A percentile compares a stretch with the other conserved stretches of the same genome.
These are phyloP conservation scores for Aspergillus pseudoglaucus DNA, from an alignment of 2,329 filamentous ascomycete genomes.

Conservation along the genomic window DNA sequence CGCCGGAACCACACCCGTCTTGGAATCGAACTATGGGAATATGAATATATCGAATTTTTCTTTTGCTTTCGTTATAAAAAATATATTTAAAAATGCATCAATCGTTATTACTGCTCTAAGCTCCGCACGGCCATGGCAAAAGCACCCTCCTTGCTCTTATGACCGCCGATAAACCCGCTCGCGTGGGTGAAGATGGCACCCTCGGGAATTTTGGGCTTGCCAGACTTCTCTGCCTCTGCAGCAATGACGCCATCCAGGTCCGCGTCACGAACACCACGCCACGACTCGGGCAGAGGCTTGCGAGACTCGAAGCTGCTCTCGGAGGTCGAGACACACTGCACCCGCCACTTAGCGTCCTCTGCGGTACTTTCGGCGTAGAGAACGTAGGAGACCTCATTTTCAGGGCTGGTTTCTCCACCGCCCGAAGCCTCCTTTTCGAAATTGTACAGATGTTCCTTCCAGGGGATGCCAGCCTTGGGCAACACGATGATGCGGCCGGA, in stretches of 20 bases:
- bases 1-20: too few species aligned
- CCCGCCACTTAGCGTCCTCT: conserved; percentile 78
- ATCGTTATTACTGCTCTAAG: conserved; percentile 20
- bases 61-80: background rate
- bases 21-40: background rate
- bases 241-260: conserved; percentile 61
- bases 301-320: conserved; percentile 86
- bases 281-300: conserved; percentile 82
- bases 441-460: conserved; percentile 93
- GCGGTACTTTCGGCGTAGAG: conserved; percentile 79
- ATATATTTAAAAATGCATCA: background rate
- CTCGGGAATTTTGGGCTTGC: conserved; percentile 32
- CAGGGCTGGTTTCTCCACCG: conserved; percentile 31
- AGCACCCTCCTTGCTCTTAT: conserved; percentile 83
- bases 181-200: conserved; percentile 89
- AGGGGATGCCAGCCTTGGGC: conserved; percentile 69
- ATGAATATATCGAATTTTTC: background rate
- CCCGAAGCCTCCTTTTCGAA: conserved; percentile 59
- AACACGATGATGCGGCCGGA: conserved; percentile 77
- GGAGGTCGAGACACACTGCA: conserved; percentile 81
- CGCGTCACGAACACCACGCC: conserved; percentile 85
- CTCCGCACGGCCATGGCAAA: conserved; percentile 65
- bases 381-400: conserved; percentile 69
- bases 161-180: conserved; percentile 91
- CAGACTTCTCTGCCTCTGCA: conserved; percentile 31